These are phyloP conservation scores for Fusarium metavorans DNA, from an alignment of 2,329 filamentous ascomycete genomes.

Conservation along the genomic window DNA sequence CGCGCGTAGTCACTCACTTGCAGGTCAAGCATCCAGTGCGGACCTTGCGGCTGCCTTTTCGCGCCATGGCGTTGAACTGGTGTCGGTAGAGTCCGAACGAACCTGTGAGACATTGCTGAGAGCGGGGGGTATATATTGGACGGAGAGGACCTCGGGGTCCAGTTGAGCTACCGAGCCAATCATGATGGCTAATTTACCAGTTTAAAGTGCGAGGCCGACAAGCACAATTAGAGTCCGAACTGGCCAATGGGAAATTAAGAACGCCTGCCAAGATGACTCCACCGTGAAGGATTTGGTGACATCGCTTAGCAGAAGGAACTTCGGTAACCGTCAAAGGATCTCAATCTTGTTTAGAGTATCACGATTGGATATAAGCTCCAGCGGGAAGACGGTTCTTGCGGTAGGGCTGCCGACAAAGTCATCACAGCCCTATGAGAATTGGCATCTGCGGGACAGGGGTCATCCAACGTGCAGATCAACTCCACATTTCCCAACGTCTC, in stretches of 20 bases:
- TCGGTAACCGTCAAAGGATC: background rate
- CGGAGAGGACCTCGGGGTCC: background rate
- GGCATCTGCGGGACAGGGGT: background rate
- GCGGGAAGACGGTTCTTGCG: background rate
- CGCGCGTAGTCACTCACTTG: background rate
- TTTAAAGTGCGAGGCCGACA: background rate
- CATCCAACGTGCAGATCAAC: too few species aligned
- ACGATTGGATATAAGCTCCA: background rate
- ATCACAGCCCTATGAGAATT: background rate
- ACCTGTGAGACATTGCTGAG: background rate
- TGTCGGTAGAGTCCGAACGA: conserved; percentile 3
- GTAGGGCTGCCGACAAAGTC: background rate
- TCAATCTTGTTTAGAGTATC: background rate
- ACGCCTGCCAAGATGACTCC: background rate
- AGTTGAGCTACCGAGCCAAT: background rate
- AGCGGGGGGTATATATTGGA: background rate
- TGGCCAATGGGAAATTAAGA: background rate
- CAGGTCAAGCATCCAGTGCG: conserved; percentile 7
- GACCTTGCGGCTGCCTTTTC: conserved; percentile 4
- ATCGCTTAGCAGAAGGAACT: background rate
- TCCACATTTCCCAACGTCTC: too few species aligned
- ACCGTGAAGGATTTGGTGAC: background rate
- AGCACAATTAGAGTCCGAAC: background rate
- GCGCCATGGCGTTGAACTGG: background rate
- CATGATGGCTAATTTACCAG: background rate